Conservation (phyloP, 1,284 basidiomycete species). For the Papiliotrema terrestris region DNA sequence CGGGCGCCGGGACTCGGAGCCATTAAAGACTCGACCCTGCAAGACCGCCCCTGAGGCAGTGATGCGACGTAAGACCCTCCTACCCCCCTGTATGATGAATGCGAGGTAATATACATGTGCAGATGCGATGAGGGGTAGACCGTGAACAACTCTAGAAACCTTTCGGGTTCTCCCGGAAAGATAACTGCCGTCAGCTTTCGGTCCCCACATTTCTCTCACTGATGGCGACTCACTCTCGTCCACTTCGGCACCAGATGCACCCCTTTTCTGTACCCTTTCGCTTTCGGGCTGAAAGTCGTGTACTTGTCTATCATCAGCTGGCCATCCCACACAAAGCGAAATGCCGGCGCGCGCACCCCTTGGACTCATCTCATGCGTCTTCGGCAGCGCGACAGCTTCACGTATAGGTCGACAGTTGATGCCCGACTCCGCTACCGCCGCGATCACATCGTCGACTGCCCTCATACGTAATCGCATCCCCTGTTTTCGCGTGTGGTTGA, state of each 20-base stretch:
- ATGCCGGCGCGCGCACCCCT: constrained; percentile 44
- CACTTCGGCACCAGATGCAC: constrained; percentile 96
- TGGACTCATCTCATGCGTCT: constrained; percentile 50
- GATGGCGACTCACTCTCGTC: constrained; percentile 66
- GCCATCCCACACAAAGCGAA: neutral
- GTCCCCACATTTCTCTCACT: neutral
- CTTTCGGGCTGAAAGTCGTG: constrained; percentile 75
- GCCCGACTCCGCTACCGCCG: constrained; percentile 75
- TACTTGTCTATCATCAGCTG: constrained; percentile 73
- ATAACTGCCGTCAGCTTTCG: neutral
- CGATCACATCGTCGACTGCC: constrained; percentile 89
- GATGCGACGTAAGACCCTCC: no score
- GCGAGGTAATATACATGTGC: neutral
- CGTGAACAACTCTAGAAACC: constrained; percentile 3
- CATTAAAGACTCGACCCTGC: no score
- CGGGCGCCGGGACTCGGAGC: no score
- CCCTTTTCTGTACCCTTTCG: constrained; percentile 76
- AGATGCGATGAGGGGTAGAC: neutral
- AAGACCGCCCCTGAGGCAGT: no score
- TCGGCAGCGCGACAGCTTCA: constrained; percentile 37
- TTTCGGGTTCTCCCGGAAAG: constrained; percentile 2
- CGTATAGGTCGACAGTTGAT: constrained; percentile 60
- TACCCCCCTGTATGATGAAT: no score
- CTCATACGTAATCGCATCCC: constrained; percentile 84
- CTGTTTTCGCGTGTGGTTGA: constrained; percentile 85